Evolutionary conservation across 208 protist species (phyloP).

Genomic region (Entamoeba invadens): DNA sequence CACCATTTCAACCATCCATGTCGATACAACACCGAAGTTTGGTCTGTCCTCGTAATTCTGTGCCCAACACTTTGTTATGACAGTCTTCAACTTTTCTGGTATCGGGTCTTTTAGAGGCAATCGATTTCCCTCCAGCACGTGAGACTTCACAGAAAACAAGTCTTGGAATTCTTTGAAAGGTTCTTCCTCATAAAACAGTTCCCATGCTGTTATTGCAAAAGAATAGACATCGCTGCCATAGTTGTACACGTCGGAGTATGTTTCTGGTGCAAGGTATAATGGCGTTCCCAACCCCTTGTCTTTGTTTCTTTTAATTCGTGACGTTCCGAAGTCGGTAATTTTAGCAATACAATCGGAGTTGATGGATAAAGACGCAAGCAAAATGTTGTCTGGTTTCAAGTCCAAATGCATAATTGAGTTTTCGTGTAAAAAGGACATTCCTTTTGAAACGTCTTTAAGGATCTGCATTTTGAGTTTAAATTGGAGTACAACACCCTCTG

Average conservation of each 20-base stretch:
- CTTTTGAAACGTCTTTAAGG: constrained; percentile 11
- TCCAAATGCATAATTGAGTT: constrained; percentile 26
- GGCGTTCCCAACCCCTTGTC: background rate
- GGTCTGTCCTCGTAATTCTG: background rate
- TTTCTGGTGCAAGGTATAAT: background rate
- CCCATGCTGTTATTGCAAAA: background rate
- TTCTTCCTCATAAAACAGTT: background rate
- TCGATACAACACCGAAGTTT: background rate
- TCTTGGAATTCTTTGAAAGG: background rate
- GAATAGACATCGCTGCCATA: background rate
- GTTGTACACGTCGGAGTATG: background rate
- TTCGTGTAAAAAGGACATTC: constrained; percentile 17
- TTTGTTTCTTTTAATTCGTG: background rate
- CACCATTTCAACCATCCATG: background rate
- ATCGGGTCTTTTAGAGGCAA: background rate
- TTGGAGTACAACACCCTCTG: background rate
- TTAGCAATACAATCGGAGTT: constrained; percentile 17
- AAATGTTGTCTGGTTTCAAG: constrained; percentile 44
- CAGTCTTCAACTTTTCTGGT: background rate
- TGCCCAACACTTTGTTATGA: background rate
- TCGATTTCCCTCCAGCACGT: background rate
- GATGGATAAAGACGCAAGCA: constrained; percentile 7
- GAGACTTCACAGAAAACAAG: background rate
- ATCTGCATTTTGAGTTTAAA: background rate
- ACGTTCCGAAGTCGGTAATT: constrained; percentile 33